Evolutionary conservation across 306 rosid species (phyloP), one percentile per base, ranked within the genome.

Genomic region (Alnus glutinosa): DNA sequence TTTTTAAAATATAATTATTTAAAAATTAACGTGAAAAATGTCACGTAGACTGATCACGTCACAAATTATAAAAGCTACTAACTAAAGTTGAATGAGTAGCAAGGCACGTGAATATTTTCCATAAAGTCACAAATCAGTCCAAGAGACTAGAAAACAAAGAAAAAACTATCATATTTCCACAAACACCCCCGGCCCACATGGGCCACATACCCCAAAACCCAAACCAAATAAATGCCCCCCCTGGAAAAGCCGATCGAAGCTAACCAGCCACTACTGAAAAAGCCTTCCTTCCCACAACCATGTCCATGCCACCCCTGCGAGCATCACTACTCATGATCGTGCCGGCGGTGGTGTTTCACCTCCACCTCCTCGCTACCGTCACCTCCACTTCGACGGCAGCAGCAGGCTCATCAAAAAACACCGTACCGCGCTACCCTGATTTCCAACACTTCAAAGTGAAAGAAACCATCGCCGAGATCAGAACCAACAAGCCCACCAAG

Each of bases 381-480:
- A 23, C 28, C 70, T 44, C 61, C 46, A 12, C 70, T 74, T 49
- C 37, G 46, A 59, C 76, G 57, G 0, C 79, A 42, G 28, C 79
- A 42, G 28, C 50, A 48, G 8, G 72, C 61, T 71, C 83, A 7
- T 42, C 87, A 1, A 13, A 12, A 13, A 14, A 71, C 14, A 9
- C 51, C 28, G 32, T 74, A n/a, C 58, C 80, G 0, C 62, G 75
- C 77, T 61, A 80, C 79, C 86, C 89, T 23, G 74, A 80, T 37
- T 85, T 85, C 74, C 93, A 89, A 47, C 75, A 36, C 70, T 36
- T 87, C 3, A 58, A 82, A 52, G 73, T 84, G 3, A 75, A 87
- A 76, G 76, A 84, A 44, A 83, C 75, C 42, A 69, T 79, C 79
- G 71, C 75, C 2, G 80, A 57, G 23, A 39, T 79, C 18, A 54